phyloP scores from a whole-genome alignment of 257 asterid genomes.

The Solanum pimpinellifolium region DNA sequence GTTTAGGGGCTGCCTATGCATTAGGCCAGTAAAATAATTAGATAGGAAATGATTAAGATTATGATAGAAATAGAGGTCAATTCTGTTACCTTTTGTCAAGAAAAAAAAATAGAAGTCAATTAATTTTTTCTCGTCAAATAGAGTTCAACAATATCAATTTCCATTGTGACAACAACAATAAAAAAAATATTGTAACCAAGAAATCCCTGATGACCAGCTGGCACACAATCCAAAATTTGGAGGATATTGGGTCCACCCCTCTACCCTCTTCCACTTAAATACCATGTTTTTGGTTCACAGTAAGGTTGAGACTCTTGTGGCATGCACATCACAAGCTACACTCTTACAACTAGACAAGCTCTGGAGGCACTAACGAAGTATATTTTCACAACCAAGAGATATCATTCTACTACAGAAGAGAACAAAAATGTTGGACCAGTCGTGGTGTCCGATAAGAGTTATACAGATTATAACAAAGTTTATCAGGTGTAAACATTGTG shows the following conservation, averaged over 20 bases:
- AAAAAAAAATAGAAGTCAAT: neutral
- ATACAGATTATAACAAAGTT: neutral
- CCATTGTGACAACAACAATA: neutral
- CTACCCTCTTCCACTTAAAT: neutral
- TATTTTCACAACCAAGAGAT: neutral
- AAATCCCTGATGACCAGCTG: neutral
- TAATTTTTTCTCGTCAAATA: neutral
- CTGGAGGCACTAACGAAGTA: neutral
- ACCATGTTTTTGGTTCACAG: neutral
- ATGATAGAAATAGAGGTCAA: neutral
- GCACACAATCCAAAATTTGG: neutral
- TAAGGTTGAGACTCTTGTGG: neutral
- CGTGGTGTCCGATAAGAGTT: neutral
- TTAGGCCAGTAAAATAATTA: neutral
- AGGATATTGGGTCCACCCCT: neutral
- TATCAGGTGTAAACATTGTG: neutral
- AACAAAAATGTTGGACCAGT: neutral
- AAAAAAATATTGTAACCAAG: neutral
- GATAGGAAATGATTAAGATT: neutral
- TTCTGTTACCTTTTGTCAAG: neutral
- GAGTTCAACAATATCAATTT: neutral
- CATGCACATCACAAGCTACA: neutral
- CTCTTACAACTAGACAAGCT: neutral
- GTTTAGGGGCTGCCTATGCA: neutral
- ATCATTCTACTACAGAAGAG: neutral